Evolutionary conservation across 1,284 basidiomycete genomes (phyloP).

Genomic region (Ceratobasidium sp.): DNA sequence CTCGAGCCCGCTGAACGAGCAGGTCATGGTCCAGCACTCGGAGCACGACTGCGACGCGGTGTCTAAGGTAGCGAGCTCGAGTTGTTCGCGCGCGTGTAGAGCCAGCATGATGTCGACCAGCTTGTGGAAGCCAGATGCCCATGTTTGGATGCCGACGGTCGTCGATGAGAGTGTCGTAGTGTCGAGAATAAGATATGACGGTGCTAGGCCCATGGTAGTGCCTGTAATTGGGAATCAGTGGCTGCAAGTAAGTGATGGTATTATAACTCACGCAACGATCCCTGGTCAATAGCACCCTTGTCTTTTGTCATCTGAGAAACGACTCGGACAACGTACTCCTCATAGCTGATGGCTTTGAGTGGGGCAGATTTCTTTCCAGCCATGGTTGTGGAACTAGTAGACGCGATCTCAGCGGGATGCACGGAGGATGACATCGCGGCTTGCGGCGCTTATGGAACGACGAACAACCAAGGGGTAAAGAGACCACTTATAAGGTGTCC

Average conservation of each 20-base stretch:
- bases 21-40: slow-evolving; percentile 79
- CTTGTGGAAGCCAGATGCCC: slow-evolving; percentile 71
- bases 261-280: slow-evolving; percentile 64
- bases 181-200: slow-evolving; percentile 79
- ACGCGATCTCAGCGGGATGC: slow-evolving; percentile 48
- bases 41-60: slow-evolving; percentile 79
- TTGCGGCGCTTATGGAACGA: neutral
- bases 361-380: neutral
- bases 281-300: slow-evolving; percentile 66
- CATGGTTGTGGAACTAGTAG: slow-evolving; percentile 22
- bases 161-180: slow-evolving; percentile 67
- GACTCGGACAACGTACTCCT: slow-evolving; percentile 65
- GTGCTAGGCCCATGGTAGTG: slow-evolving; percentile 64
- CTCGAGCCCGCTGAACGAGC: slow-evolving; percentile 68
- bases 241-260: slow-evolving; percentile 45
- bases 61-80: slow-evolving; percentile 76
- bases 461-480: slow-evolving; percentile 14
- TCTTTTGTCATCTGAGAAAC: slow-evolving; percentile 64
- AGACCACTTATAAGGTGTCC: slow-evolving; percentile 24
- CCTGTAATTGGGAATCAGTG: slow-evolving; percentile 19
- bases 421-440: slow-evolving; percentile 30
- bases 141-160: slow-evolving; percentile 62
- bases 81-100: slow-evolving; percentile 68
- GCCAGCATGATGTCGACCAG: slow-evolving; percentile 75
- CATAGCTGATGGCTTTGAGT: slow-evolving; percentile 63